These are phyloP conservation scores for Pseudogymnoascus sp. DNA, from an alignment of 2,329 filamentous ascomycete species.

Conservation along the genomic window DNA sequence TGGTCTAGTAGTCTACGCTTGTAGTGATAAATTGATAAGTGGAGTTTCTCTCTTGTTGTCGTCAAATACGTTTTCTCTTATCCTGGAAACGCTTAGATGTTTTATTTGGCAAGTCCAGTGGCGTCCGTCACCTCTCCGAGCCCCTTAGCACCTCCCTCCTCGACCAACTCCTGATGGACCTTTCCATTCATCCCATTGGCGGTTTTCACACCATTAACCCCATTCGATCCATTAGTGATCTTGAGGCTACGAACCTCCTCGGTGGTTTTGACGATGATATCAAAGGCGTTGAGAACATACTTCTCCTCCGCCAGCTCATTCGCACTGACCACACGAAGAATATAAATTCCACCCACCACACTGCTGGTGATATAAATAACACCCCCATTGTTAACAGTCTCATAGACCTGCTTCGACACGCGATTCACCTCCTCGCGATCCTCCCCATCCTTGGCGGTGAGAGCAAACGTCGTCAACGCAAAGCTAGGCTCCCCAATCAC, in stretches of 20 bases:
- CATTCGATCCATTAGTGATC: neutral
- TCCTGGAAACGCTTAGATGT: neutral
- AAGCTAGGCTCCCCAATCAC: constrained; percentile 68
- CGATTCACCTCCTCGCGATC: constrained; percentile 50
- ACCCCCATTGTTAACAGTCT: constrained; percentile 62
- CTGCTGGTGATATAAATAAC: constrained; percentile 78
- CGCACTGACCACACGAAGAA: constrained; percentile 72
- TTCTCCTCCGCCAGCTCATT: constrained; percentile 61
- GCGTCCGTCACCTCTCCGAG: neutral
- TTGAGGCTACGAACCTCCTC: constrained; percentile 24
- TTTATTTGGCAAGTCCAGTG: neutral
- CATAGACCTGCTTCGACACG: constrained; percentile 66
- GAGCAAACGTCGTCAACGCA: constrained; percentile 66
- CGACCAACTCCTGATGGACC: neutral
- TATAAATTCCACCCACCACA: constrained; percentile 62
- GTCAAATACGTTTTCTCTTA: neutral
- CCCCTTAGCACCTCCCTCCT: neutral
- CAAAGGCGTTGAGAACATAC: constrained; percentile 65
- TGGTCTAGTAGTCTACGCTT: neutral
- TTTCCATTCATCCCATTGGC: constrained; percentile 11
- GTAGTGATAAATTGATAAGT: neutral
- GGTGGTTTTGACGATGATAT: constrained; percentile 49
- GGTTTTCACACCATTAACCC: constrained; percentile 9
- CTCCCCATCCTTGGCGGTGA: constrained; percentile 37
- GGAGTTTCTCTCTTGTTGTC: neutral